Evolutionary conservation across 768 basidiomycete genomes (phyloP), one percentile per base, ranked within the genome.

Genomic region (Daedaleopsis sinensis): DNA sequence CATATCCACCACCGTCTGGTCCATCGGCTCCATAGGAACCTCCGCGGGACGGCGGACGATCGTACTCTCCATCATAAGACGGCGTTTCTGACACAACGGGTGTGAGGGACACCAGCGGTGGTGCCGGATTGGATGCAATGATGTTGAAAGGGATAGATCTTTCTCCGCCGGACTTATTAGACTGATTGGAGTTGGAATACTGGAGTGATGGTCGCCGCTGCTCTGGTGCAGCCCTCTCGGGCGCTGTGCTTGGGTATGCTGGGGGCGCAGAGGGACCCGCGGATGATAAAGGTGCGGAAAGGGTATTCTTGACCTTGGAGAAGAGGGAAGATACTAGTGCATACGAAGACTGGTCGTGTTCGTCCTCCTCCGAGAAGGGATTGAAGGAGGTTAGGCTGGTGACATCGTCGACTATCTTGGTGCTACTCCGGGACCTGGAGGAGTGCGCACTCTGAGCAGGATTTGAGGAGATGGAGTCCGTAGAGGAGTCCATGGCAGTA

Each of bases 351-450:
- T 91, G 89, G 65, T 94, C 93, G 70, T 92, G 85, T 74, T 94
- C 93, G 71, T 94, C 93, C 72, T 95, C 94, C 70, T 93, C 91
- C n/a, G 90, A 86, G 78, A 94, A 95, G 7, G 92, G 92, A 72
- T 94, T 94, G 80, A 90, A 93, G 52, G 91, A 91, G 32, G 94
- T 95, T 58, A 95, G 76, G 69, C 86, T 85, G 48, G 83, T 82
- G 47, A 88, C 81, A 78, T 91, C 91, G 53, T 88, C 79, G 19
- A 63, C 72, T 10, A 77, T 72, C 68, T 82, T 87, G 36, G 82
- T 81, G 72, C 81, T 86, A 73, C 84, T 86, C 65, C 86, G 81
- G 13, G 88, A 89, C 69, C 86, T 78, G 21, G 82, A 84, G 12
- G 83, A 81, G 18, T 77, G 76, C 16, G 68, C 64, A 53, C 66